Evolutionary conservation across 164 flowering plant genomes (phyloP), one percentile per base, ranked within the genome.

Genomic region (Sextonia rubra): DNA sequence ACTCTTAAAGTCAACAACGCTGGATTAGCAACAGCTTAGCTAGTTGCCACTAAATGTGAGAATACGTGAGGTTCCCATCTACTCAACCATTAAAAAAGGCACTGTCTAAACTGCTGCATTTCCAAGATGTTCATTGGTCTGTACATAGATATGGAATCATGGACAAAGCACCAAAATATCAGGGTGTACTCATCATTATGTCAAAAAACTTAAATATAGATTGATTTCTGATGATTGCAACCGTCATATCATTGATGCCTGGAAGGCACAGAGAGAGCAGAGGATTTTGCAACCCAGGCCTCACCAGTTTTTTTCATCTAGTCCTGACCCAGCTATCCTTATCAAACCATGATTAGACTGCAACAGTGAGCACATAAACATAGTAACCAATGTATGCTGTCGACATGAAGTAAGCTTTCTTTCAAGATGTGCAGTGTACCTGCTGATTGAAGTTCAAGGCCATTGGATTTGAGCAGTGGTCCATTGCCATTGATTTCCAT

Each of bases 401-500:
- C n/a, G 14, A 26, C 20, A 29, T 2, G n/a, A 26, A 17, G 14
- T 15, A 27, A 61, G 12, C 27, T 25, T 26, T 29, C 17, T n/a
- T 66, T 23, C 5, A 47, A 37, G 22, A n/a, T 70, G 63, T 9
- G 47, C 30, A 9, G 8, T 20, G 44, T 77, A 85, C 86, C 85
- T 1, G 20, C 66, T 70, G 62, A 27, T 14, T 64, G 77, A 58
- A 66, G 5, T 47, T 64, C 85, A 22, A 37, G 61, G 64, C 69
- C 71, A 25, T 77, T 73, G 49, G 80, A 44, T 44, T 81, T 85
- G 76, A 58, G 68, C 18, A 29, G 66, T 61, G 81, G 71, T 71
- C 78, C 87, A 70, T 55, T 55, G 15, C 79, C 86, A 68, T 48
- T 69, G 22, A 48, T 73, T 67, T 84, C 90, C 66, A 78, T 56